A percentile compares a stretch with the other conserved stretches of the same genome.
phyloP scores from a whole-genome alignment of 305 asterid species.

The Fraxinus platypoda region DNA sequence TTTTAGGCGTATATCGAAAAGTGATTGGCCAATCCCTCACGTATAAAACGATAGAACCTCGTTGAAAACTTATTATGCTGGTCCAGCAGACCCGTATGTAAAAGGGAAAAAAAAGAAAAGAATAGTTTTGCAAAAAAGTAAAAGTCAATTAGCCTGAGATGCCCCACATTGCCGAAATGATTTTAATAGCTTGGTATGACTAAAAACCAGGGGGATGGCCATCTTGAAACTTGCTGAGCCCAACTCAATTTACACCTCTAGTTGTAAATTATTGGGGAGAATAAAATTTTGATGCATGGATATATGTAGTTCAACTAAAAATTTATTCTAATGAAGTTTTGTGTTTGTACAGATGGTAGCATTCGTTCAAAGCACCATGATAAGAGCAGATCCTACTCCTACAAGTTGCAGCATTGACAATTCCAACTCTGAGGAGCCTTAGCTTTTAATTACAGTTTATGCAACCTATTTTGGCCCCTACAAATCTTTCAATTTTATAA shows the following conservation, averaged over 20 bases:
- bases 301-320: not conserved
- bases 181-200: not conserved
- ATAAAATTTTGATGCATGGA: not conserved
- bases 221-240: not conserved
- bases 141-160: not conserved
- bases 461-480: not conserved
- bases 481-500: not conserved
- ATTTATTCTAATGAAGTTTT: not conserved
- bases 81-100: not conserved
- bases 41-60: not conserved
- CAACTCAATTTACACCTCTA: not conserved
- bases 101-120: not conserved
- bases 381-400: slow-evolving; percentile 38
- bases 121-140: not conserved
- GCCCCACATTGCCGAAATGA: not conserved
- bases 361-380: slow-evolving; percentile 57
- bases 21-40: not conserved
- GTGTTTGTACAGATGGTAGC: slow-evolving; percentile 61
- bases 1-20: not conserved
- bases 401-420: slow-evolving; percentile 17
- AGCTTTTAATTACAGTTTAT: slow-evolving; percentile 24
- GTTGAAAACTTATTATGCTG: not conserved
- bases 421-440: slow-evolving; percentile 27
- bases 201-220: not conserved
- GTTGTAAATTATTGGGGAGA: not conserved